These are phyloP conservation scores for Phytopythium boreale DNA, from an alignment of 352 stramenopile species.

Conservation along the genomic window DNA sequence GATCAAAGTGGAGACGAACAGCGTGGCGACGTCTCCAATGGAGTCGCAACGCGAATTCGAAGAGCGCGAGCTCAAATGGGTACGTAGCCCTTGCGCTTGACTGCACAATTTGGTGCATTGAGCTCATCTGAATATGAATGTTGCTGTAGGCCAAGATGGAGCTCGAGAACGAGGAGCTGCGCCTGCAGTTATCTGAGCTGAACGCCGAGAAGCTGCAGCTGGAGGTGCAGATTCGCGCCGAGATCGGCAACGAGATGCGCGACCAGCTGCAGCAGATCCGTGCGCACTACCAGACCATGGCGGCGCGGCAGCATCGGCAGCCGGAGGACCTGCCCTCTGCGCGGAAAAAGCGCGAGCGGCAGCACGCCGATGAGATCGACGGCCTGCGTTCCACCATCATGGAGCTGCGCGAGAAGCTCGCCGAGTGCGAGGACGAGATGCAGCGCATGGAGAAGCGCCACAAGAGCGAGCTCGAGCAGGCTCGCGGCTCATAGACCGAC, in stretches of 20 bases:
- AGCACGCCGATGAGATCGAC: conserved; percentile 42
- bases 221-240: conserved; percentile 53
- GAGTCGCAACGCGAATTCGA: conserved; percentile 22
- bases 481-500: background rate
- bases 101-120: background rate
- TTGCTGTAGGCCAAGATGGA: conserved; percentile 32
- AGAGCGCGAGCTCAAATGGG: conserved; percentile 26
- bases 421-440: conserved; percentile 84
- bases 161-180: conserved; percentile 65
- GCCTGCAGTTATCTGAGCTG: conserved; percentile 38
- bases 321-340: conserved; percentile 28
- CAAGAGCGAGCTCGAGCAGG: conserved; percentile 27
- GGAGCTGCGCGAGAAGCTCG: conserved; percentile 61
- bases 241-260: conserved; percentile 74
- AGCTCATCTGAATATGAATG: conserved; percentile 3
- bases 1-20: conserved; percentile 15
- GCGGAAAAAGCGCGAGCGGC: conserved; percentile 25
- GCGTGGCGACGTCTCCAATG: conserved; percentile 27
- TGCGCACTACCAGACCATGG: conserved; percentile 46
- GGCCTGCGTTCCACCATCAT: conserved; percentile 57
- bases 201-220: conserved; percentile 60
- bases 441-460: conserved; percentile 68
- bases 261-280: conserved; percentile 66
- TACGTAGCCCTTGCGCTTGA: background rate
- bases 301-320: conserved; percentile 21